phyloP scores from a whole-genome alignment of 768 basidiomycete genomes.

The Naganishia randhawae region DNA sequence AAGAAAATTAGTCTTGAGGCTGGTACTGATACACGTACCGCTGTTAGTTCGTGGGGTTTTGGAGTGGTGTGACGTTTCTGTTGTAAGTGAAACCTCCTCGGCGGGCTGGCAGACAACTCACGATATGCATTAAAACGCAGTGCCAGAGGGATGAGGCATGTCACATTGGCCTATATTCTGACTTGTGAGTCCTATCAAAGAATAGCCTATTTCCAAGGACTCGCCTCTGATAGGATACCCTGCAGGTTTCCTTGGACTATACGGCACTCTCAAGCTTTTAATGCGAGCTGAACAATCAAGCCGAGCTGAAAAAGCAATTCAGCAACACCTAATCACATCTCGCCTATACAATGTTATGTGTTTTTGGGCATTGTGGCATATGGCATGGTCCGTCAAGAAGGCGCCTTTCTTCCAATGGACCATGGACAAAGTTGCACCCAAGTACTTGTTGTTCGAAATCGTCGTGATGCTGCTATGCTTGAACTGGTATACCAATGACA shows the following conservation, averaged over 20 bases:
- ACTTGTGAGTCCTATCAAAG: not conserved
- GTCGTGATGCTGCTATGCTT: slow-evolving; percentile 11
- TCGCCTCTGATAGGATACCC: too few species aligned
- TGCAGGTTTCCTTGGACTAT: slow-evolving; percentile 13
- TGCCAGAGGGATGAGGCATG: slow-evolving; percentile 4
- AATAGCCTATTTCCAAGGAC: too few species aligned
- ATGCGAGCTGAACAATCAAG: not conserved
- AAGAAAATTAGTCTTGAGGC: too few species aligned
- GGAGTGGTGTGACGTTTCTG: not conserved
- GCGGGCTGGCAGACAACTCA: not conserved
- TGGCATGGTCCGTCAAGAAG: not conserved
- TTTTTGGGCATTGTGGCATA: slow-evolving; percentile 14
- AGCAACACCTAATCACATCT: not conserved
- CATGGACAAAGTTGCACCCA: slow-evolving; percentile 4
- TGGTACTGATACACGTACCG: too few species aligned
- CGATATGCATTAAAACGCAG: not conserved
- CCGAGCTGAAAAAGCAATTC: not conserved
- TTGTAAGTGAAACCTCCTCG: not conserved
- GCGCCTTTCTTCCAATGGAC: slow-evolving; percentile 2
- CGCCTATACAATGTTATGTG: slow-evolving; percentile 5
- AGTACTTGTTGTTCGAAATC: slow-evolving; percentile 10
- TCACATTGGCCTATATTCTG: not conserved
- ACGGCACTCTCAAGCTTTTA: slow-evolving; percentile 1
- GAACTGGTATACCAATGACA: not conserved
- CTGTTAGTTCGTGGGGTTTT: not conserved